A percentile compares a stretch with the other conserved stretches of the same genome.
Conservation (phyloP, 352 stramenopile genomes). For the Phytophthora chlamydospora region DNA sequence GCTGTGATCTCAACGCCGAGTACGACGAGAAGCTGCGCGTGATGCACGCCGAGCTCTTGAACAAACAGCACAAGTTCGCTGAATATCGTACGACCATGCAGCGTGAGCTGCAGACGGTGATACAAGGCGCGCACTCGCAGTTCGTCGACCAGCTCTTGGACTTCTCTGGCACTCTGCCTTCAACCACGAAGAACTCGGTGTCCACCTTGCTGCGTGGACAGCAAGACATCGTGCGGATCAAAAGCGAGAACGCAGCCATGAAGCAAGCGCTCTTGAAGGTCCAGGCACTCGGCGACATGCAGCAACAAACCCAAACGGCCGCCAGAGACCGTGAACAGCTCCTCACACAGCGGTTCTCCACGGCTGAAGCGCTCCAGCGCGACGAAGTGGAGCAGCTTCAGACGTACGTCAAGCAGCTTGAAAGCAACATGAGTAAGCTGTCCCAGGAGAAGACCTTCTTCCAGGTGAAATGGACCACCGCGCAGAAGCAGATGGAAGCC, state of each 20-base stretch:
- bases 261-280: slow-evolving; percentile 76
- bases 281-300: slow-evolving; percentile 66
- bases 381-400: slow-evolving; percentile 58
- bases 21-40: slow-evolving; percentile 66
- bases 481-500: slow-evolving; percentile 51
- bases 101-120: slow-evolving; percentile 60
- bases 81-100: slow-evolving; percentile 66
- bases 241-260: slow-evolving; percentile 69
- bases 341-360: slow-evolving; percentile 45
- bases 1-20: slow-evolving; percentile 50
- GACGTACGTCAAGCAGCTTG: slow-evolving; percentile 53
- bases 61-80: slow-evolving; percentile 70
- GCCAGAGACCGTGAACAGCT: slow-evolving; percentile 48
- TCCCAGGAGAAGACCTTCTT: slow-evolving; percentile 56
- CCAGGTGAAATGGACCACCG: slow-evolving; percentile 50
- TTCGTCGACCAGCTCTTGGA: slow-evolving; percentile 68
- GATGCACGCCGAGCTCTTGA: slow-evolving; percentile 57
- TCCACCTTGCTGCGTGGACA: slow-evolving; percentile 54
- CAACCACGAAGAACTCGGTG: slow-evolving; percentile 60
- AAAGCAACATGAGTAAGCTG: slow-evolving; percentile 50
- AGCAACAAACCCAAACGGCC: slow-evolving; percentile 51
- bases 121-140: slow-evolving; percentile 59
- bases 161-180: slow-evolving; percentile 52
- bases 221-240: slow-evolving; percentile 43
- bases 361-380: slow-evolving; percentile 38